A percentile compares a stretch with the other conserved stretches of the same genome.
Evolutionary conservation across 2,329 filamentous ascomycete genomes (phyloP).

Genomic region (Penicillium italicum): DNA sequence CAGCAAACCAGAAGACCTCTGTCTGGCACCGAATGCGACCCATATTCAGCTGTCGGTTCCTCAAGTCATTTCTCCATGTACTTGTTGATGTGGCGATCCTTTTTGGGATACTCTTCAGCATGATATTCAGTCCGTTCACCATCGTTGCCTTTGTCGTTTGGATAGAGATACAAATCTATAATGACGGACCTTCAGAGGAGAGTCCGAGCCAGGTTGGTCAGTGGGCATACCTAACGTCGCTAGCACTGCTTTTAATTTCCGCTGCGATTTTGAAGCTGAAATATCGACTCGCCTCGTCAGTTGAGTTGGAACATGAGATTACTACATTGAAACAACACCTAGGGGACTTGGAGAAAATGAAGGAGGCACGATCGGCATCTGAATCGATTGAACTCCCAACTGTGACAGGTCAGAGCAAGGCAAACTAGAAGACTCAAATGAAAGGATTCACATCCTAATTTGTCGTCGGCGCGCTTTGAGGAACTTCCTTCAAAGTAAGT

Average conservation of each 20-base stretch:
- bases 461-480: too few species aligned
- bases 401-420: neutral
- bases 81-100: slow-evolving; percentile 17
- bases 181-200: slow-evolving; percentile 30
- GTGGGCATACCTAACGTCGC: slow-evolving; percentile 28
- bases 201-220: slow-evolving; percentile 32
- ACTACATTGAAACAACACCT: slow-evolving; percentile 17
- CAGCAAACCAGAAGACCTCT: neutral
- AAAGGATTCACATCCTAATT: neutral
- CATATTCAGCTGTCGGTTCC: slow-evolving; percentile 6
- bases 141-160: slow-evolving; percentile 32
- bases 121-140: slow-evolving; percentile 31
- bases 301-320: slow-evolving; percentile 32
- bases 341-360: slow-evolving; percentile 9
- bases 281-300: slow-evolving; percentile 24
- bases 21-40: slow-evolving; percentile 2
- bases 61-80: slow-evolving; percentile 13
- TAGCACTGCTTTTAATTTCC: slow-evolving; percentile 30
- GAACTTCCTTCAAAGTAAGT: neutral
- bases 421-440: neutral
- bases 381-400: neutral
- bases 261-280: slow-evolving; percentile 27
- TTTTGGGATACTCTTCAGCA: slow-evolving; percentile 24
- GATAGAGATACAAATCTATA: slow-evolving; percentile 32
- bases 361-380: slow-evolving; percentile 1